Percentiles rank a stretch among this genome's conserved stretches.
Conservation (phyloP, 345 rosid genomes). For the Euclidium syriacum region DNA sequence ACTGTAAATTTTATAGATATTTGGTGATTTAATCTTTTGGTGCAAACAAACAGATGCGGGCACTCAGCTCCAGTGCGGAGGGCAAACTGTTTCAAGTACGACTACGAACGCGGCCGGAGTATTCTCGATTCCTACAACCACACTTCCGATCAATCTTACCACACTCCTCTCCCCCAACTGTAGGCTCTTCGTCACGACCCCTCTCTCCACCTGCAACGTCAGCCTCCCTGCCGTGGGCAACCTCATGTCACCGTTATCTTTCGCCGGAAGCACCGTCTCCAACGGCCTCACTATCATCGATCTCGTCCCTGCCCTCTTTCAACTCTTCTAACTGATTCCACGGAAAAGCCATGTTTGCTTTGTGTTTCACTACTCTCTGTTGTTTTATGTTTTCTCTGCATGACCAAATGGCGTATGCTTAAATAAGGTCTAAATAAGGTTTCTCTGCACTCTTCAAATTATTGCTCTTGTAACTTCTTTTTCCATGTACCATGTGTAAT, state of each 20-base stretch:
- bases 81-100: constrained; percentile 38
- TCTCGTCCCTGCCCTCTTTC: too few relatives aligned
- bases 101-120: constrained; percentile 39
- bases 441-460: too few relatives aligned
- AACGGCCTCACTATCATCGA: constrained; percentile 39
- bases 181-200: constrained; percentile 43
- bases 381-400: too few relatives aligned
- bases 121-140: constrained; percentile 38
- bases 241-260: constrained; percentile 39
- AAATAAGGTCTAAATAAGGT: too few relatives aligned
- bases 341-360: too few relatives aligned
- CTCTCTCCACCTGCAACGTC: constrained; percentile 53
- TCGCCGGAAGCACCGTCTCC: constrained; percentile 33
- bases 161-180: constrained; percentile 39
- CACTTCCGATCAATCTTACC: constrained; percentile 37
- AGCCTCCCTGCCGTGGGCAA: constrained; percentile 34
- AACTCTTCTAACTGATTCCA: too few relatives aligned
- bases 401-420: too few relatives aligned
- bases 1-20: too few relatives aligned
- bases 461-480: too few relatives aligned
- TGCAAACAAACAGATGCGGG: constrained; percentile 35
- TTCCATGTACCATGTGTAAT: too few relatives aligned
- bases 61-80: constrained; percentile 50
- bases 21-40: too few relatives aligned
- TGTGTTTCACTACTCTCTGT: too few relatives aligned